Evolutionary conservation across 768 basidiomycete genomes (phyloP).

Genomic region (Mycena rebaudengoi): DNA sequence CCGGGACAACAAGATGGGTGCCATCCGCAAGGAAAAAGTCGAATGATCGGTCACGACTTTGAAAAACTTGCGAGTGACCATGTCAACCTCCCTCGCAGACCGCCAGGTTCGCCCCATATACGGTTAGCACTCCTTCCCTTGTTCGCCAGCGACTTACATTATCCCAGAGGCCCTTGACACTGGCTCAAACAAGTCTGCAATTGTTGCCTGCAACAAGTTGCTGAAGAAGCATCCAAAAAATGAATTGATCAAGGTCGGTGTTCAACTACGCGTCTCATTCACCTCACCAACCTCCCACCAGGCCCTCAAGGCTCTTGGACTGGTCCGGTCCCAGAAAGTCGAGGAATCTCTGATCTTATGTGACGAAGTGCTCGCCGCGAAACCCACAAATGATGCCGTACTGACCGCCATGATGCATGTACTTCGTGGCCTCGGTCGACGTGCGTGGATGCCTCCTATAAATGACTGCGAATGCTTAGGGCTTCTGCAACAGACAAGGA

Average conservation of each 20-base stretch:
- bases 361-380: conserved; percentile 80
- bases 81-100: no score
- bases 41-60: conserved; percentile 45
- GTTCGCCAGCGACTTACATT: not conserved
- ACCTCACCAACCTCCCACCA: conserved; percentile 40
- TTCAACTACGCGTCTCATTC: not conserved
- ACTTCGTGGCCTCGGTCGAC: conserved; percentile 78
- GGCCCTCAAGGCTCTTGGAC: conserved; percentile 86
- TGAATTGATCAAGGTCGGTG: conserved; percentile 70
- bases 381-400: conserved; percentile 76
- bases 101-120: conserved; percentile 89
- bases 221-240: conserved; percentile 86
- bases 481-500: conserved; percentile 62
- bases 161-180: conserved; percentile 82
- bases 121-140: conserved; percentile 53
- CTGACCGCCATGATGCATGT: conserved; percentile 87
- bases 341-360: conserved; percentile 83
- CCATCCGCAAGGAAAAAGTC: conserved; percentile 25
- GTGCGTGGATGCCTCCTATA: conserved; percentile 40
- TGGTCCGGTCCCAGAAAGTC: conserved; percentile 85
- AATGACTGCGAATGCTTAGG: conserved; percentile 13
- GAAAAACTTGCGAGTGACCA: no score
- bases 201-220: conserved; percentile 86
- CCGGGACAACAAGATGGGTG: conserved; percentile 64
- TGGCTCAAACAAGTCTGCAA: conserved; percentile 86